Evolutionary conservation across 441 rosid genomes (phyloP).

Genomic region (Populus hybrid): DNA sequence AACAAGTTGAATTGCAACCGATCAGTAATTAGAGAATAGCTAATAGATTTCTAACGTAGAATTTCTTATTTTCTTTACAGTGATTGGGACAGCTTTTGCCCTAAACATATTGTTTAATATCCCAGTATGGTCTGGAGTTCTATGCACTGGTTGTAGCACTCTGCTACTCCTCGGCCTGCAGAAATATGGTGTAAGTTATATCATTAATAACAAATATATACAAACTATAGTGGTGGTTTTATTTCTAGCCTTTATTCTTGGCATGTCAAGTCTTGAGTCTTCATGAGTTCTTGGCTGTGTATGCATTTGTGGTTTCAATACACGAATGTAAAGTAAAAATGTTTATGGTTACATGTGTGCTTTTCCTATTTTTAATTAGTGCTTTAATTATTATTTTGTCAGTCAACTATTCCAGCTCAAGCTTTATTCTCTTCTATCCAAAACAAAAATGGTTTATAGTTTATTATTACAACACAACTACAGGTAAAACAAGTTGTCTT

Average conservation of each 20-base stretch:
- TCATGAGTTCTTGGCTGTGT: background rate
- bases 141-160: slow-evolving; percentile 58
- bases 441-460: background rate
- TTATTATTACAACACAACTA: background rate
- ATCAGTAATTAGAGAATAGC: background rate
- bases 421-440: background rate
- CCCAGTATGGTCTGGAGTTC: slow-evolving; percentile 62
- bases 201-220: no score
- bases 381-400: background rate
- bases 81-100: slow-evolving; percentile 70
- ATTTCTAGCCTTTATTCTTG: background rate
- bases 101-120: slow-evolving; percentile 53
- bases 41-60: background rate
- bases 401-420: background rate
- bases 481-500: background rate
- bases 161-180: slow-evolving; percentile 40
- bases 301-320: background rate
- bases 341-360: background rate
- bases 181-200: slow-evolving; percentile 11
- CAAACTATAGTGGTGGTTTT: background rate
- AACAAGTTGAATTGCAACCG: background rate
- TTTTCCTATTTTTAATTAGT: background rate
- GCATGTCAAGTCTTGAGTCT: background rate
- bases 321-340: background rate
- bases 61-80: slow-evolving; percentile 23